phyloP scores from a whole-genome alignment of 2,329 filamentous ascomycete species.

The Fusarium pseudocircinatum region DNA sequence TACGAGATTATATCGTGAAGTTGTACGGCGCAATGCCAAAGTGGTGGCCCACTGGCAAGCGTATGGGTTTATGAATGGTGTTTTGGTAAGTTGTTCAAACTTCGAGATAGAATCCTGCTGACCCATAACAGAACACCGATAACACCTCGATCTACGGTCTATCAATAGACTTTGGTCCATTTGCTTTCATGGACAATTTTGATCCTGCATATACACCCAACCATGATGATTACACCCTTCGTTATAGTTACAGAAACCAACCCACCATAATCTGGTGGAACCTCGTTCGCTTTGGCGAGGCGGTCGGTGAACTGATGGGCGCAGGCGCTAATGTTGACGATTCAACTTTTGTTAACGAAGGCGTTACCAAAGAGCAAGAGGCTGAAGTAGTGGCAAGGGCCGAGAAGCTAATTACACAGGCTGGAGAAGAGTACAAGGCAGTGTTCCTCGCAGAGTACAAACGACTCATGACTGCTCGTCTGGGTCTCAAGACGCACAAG shows the following conservation, averaged over 20 bases:
- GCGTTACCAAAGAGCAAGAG: conserved; percentile 71
- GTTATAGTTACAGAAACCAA: conserved; percentile 94
- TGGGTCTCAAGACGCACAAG: conserved; percentile 77
- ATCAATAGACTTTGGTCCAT: conserved; percentile 94
- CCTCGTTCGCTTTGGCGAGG: conserved; percentile 88
- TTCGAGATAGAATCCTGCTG: conserved; percentile 14
- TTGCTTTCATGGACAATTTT: conserved; percentile 97
- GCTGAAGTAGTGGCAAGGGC: conserved; percentile 79
- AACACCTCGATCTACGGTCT: conserved; percentile 93
- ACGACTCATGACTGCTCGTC: conserved; percentile 78
- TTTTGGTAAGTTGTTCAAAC: conserved; percentile 61
- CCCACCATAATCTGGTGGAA: conserved; percentile 99
- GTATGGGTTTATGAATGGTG: conserved; percentile 99
- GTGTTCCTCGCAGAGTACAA: conserved; percentile 93
- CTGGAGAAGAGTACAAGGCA: conserved; percentile 87
- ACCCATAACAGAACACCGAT: conserved; percentile 76
- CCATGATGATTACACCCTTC: conserved; percentile 87
- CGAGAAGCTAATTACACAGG: conserved; percentile 81
- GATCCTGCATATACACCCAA: conserved; percentile 96
- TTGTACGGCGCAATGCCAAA: conserved; percentile 83
- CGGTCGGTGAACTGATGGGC: conserved; percentile 87
- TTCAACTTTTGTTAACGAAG: conserved; percentile 73
- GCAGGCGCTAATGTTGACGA: conserved; percentile 78
- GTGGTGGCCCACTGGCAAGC: conserved; percentile 96
- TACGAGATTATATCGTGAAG: conserved; percentile 84